Percentiles rank a stretch among this genome's conserved stretches.
These are phyloP conservation scores for Trichomonas gallinae DNA, from an alignment of 208 protist genomes.

Conservation along the genomic window DNA sequence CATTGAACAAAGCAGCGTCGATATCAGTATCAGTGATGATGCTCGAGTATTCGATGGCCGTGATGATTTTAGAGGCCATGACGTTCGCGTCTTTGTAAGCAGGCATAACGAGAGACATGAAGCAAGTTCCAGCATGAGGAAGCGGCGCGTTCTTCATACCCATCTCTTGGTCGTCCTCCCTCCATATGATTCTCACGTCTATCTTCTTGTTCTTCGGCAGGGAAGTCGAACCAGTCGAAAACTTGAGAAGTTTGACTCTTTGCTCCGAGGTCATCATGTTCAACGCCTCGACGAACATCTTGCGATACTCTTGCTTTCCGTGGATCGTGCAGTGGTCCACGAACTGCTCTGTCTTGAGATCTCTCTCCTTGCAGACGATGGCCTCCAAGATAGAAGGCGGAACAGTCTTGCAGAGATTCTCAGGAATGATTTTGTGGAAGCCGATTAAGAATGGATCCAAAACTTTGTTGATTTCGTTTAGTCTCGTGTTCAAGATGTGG, in stretches of 20 bases:
- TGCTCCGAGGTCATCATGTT: background rate
- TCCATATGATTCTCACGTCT: background rate
- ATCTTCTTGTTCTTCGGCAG: background rate
- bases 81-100: background rate
- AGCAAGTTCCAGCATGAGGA: background rate
- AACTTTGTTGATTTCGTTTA: background rate
- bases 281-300: background rate
- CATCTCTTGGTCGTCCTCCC: background rate
- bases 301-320: background rate
- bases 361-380: background rate
- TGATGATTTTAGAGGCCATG: background rate
- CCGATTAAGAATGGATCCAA: background rate
- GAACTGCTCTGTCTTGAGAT: background rate
- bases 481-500: background rate
- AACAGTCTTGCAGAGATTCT: background rate
- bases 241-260: background rate
- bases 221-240: background rate
- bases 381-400: background rate
- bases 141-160: background rate
- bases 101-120: background rate
- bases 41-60: background rate
- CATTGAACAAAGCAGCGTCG: background rate
- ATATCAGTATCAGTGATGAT: background rate
- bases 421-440: background rate
- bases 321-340: background rate